These are phyloP conservation scores for Achlya hypogyna DNA, from an alignment of 352 stramenopile genomes.

Conservation along the genomic window DNA sequence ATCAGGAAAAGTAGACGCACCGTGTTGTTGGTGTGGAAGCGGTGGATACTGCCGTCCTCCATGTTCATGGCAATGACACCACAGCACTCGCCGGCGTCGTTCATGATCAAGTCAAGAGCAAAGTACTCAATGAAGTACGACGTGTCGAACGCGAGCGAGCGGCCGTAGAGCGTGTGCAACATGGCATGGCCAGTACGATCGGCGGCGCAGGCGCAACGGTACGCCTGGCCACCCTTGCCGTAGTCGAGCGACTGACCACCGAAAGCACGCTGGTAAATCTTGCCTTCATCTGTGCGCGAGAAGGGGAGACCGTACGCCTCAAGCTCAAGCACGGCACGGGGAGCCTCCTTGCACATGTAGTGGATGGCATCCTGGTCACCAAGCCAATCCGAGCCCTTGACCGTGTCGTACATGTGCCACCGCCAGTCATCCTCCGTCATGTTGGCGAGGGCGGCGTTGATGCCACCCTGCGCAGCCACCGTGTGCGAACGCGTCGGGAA, in stretches of 20 bases:
- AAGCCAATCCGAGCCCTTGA: conserved; percentile 96
- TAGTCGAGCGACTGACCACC: conserved; percentile 93
- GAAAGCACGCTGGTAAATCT: conserved; percentile 96
- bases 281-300: conserved; percentile 93
- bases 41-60: conserved; percentile 94
- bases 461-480: conserved; percentile 93
- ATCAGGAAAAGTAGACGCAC: not conserved
- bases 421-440: conserved; percentile 96
- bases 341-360: conserved; percentile 95
- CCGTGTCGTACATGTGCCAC: conserved; percentile 97
- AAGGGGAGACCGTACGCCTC: conserved; percentile 96
- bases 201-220: conserved; percentile 90
- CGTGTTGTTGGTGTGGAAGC: conserved; percentile 86
- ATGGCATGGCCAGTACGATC: conserved; percentile 96
- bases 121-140: conserved; percentile 99
- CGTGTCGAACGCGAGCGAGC: conserved; percentile 94
- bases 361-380: conserved; percentile 98
- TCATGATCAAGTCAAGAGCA: conserved; percentile 94
- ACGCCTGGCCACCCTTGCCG: conserved; percentile 93
- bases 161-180: conserved; percentile 95
- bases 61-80: conserved; percentile 95
- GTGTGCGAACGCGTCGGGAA: conserved; percentile 96
- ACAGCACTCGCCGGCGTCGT: conserved; percentile 81
- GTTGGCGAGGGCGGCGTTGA: conserved; percentile 97
- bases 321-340: conserved; percentile 86